Evolutionary conservation across 1,139 yeast species (phyloP).

Genomic region (Debaryomyces sp.): DNA sequence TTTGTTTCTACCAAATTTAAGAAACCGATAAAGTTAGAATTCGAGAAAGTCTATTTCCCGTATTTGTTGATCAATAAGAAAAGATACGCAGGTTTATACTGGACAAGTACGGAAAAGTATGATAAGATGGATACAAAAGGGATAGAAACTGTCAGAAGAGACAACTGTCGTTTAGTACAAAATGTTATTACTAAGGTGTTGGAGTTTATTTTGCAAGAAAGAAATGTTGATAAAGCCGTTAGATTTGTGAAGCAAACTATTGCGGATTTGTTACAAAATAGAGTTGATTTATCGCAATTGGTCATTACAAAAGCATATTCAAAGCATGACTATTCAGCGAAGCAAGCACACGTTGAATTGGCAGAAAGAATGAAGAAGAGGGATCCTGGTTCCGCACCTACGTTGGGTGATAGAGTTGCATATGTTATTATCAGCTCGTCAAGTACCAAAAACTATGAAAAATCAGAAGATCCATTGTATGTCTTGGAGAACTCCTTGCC

Average conservation of each 20-base stretch:
- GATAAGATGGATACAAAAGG: constrained; percentile 99
- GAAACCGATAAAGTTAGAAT: constrained; percentile 90
- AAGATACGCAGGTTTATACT: constrained; percentile 94
- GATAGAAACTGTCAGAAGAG: constrained; percentile 97
- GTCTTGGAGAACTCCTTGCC: constrained; percentile 92
- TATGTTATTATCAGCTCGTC: constrained; percentile 88
- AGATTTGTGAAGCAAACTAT: constrained; percentile 83
- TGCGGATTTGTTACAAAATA: constrained; percentile 86
- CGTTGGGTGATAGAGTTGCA: constrained; percentile 97
- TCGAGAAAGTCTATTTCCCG: constrained; percentile 96
- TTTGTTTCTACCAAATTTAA: constrained; percentile 78
- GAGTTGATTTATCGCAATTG: constrained; percentile 89
- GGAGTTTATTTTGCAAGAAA: constrained; percentile 80
- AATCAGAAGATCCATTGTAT: constrained; percentile 94
- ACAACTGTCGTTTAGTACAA: constrained; percentile 92
- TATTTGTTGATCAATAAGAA: constrained; percentile 92
- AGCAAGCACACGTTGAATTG: constrained; percentile 95
- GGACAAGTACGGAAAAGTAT: constrained; percentile 88
- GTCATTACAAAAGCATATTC: constrained; percentile 94
- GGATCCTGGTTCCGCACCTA: constrained; percentile 97
- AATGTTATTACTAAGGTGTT: constrained; percentile 91
- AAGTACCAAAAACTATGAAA: constrained; percentile 88
- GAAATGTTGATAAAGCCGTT: constrained; percentile 90
- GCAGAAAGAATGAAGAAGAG: constrained; percentile 96
- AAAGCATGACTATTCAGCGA: constrained; percentile 87